Evolutionary conservation across 2,329 filamentous ascomycete species (phyloP).

Genomic region (Aureobasidium melanogenum): DNA sequence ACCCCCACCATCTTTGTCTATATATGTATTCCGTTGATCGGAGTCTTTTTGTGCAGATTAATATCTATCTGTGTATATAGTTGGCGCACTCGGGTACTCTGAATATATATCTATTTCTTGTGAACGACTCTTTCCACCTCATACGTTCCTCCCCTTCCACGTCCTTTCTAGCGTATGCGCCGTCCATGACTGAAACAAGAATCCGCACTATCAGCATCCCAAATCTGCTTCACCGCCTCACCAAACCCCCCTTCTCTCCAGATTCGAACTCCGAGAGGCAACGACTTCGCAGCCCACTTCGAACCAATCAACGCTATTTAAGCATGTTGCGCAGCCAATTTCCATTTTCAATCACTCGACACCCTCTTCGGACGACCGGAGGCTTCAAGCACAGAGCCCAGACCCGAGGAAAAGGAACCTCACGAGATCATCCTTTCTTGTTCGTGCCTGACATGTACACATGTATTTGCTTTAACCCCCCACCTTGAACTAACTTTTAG

Average conservation of each 20-base stretch:
- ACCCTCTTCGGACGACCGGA: not conserved
- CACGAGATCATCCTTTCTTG: not conserved
- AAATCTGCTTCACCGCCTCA: not conserved
- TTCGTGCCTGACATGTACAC: not conserved
- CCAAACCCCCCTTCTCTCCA: not conserved
- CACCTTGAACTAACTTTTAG: no score
- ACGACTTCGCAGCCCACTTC: not conserved
- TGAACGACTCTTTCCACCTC: not conserved
- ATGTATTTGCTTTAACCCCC: no score
- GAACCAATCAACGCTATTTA: not conserved
- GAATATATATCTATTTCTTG: not conserved
- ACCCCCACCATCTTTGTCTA: not conserved
- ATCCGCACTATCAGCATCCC: no score
- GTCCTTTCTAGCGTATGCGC: not conserved
- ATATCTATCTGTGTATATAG: not conserved
- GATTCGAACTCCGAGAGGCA: not conserved
- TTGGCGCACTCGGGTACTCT: not conserved
- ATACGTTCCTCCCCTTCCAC: no score
- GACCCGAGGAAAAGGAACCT: not conserved
- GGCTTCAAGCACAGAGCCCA: not conserved
- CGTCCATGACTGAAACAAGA: not conserved
- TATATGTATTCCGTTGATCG: not conserved
- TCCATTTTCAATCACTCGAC: no score
- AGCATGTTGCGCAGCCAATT: no score
- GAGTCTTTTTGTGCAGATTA: not conserved